A percentile compares a stretch with the other conserved stretches of the same genome.
Conservation (phyloP, 2,329 filamentous ascomycete genomes). For the Neophaeococcomyces mojaviensis region DNA sequence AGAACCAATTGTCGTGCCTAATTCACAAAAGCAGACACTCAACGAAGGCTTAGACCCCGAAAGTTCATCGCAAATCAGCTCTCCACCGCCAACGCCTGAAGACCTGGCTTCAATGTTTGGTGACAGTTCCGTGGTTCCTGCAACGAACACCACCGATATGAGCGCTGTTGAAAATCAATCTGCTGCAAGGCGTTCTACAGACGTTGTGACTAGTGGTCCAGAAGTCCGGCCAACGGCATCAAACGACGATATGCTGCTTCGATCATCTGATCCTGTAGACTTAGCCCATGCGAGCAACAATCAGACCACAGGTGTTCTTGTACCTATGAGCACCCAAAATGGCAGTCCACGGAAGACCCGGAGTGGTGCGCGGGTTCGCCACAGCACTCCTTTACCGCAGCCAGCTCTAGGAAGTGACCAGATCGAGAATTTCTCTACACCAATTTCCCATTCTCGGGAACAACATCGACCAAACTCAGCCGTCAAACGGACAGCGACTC, state of each 20-base stretch:
- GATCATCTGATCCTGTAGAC: neutral
- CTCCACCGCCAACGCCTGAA: neutral
- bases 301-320: neutral
- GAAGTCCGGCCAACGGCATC: neutral
- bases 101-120: neutral
- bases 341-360: constrained; percentile 3
- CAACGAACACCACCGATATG: neutral
- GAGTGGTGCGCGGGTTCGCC: neutral
- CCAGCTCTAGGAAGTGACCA: neutral
- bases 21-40: constrained; percentile 1
- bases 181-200: neutral
- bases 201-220: neutral
- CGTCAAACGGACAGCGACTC: constrained; percentile 11
- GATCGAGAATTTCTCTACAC: neutral
- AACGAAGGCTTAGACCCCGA: neutral
- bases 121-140: neutral
- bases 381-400: neutral
- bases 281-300: neutral
- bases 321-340: neutral
- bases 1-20: neutral
- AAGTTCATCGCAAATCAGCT: neutral
- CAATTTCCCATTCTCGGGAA: neutral
- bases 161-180: neutral
- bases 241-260: constrained; percentile 6
- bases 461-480: constrained; percentile 15